These are phyloP conservation scores for Keithomyces neogunnii DNA, from an alignment of 2,329 filamentous ascomycete genomes.

Conservation along the genomic window DNA sequence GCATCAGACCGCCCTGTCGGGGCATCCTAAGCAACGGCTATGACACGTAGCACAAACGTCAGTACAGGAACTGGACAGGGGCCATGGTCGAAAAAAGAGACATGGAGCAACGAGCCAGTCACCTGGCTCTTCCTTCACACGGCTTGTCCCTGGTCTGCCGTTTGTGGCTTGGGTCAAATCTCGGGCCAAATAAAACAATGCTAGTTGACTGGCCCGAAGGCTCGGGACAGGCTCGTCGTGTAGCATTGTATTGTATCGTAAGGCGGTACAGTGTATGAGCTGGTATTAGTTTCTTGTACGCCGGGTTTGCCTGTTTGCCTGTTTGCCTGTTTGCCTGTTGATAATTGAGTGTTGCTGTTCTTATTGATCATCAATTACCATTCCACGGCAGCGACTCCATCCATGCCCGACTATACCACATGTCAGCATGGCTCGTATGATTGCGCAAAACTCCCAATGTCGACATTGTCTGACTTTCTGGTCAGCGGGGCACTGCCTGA, in stretches of 20 bases:
- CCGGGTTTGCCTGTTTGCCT: too few relatives aligned
- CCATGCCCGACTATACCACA: too few relatives aligned
- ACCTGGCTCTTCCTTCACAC: not conserved
- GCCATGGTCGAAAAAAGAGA: not conserved
- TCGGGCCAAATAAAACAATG: not conserved
- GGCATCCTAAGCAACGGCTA: not conserved
- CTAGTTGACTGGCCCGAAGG: not conserved
- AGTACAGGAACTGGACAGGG: slow-evolving; percentile 1
- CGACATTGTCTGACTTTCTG: not conserved
- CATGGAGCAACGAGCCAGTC: not conserved
- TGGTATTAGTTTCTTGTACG: too few relatives aligned
- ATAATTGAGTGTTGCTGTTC: too few relatives aligned
- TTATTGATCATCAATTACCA: too few relatives aligned
- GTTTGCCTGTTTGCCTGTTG: too few relatives aligned
- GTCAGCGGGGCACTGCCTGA: slow-evolving; percentile 1
- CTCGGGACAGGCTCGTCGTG: too few relatives aligned
- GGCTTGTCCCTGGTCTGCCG: slow-evolving; percentile 1
- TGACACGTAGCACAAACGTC: not conserved
- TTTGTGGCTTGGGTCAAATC: not conserved
- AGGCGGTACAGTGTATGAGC: too few relatives aligned
- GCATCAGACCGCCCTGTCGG: too few relatives aligned
- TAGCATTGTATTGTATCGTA: too few relatives aligned
- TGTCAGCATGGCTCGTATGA: too few relatives aligned
- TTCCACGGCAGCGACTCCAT: too few relatives aligned
- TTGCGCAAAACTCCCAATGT: not conserved